Evolutionary conservation across 306 rosid species (phyloP).

Genomic region (Herpetospermum pedunculosum): DNA sequence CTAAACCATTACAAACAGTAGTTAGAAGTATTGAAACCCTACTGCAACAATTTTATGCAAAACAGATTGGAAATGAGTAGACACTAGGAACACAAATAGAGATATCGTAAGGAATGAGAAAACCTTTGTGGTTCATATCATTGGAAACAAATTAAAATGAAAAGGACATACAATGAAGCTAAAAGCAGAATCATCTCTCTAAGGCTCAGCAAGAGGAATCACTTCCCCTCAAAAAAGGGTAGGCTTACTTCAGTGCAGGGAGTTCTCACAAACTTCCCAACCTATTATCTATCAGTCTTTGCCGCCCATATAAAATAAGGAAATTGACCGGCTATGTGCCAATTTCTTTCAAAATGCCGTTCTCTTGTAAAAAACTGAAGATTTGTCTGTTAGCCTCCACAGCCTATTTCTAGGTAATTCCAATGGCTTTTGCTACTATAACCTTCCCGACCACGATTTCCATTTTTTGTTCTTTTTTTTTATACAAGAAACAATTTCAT

Average conservation of each 20-base stretch:
- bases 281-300: not conserved
- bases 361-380: not conserved
- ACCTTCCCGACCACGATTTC: not conserved
- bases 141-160: not conserved
- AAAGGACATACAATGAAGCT: not conserved
- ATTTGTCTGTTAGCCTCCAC: not conserved
- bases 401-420: not conserved
- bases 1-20: not conserved
- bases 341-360: not conserved
- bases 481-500: no score
- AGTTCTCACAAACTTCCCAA: not conserved
- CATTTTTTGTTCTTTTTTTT: no score
- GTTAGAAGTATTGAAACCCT: not conserved
- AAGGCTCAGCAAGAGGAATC: not conserved
- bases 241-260: not conserved
- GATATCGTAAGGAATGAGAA: not conserved
- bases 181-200: not conserved
- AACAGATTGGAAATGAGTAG: not conserved
- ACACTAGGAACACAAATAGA: not conserved
- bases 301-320: not conserved
- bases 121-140: not conserved
- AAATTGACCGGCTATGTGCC: not conserved
- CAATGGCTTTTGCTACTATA: not conserved
- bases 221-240: not conserved
- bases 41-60: not conserved